Conservation (phyloP, 129 eudicot genomes). For the Ambrosia artemisiifolia region DNA sequence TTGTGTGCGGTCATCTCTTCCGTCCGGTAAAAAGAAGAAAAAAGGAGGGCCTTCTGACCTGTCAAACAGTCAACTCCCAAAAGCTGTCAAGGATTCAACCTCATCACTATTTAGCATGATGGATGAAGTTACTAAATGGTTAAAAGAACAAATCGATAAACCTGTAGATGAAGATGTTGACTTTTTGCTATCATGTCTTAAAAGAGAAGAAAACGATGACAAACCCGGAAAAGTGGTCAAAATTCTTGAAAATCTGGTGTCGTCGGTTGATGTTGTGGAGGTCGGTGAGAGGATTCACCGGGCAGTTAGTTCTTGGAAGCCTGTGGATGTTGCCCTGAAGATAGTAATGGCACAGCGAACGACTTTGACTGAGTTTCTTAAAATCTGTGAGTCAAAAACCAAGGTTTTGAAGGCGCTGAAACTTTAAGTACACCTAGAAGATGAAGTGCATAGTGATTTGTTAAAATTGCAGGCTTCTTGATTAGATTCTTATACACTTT, state of each 20-base stretch:
- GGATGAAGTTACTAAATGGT: conserved; percentile 55
- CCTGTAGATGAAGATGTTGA: conserved; percentile 44
- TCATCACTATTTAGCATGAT: conserved; percentile 38
- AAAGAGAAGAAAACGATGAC: conserved; percentile 16
- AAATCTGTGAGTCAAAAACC: conserved; percentile 53
- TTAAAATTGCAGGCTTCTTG: not conserved
- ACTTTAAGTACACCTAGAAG: conserved; percentile 30
- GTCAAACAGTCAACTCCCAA: conserved; percentile 40
- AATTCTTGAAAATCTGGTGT: conserved; percentile 39
- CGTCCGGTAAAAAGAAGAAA: conserved; percentile 90
- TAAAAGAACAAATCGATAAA: conserved; percentile 52
- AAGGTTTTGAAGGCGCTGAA: conserved; percentile 51
- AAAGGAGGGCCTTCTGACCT: conserved; percentile 65
- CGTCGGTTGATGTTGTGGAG: conserved; percentile 36
- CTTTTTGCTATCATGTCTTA: conserved; percentile 38
- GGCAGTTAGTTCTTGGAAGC: conserved; percentile 54
- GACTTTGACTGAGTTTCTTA: conserved; percentile 39
- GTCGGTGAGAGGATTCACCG: conserved; percentile 59
- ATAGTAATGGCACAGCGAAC: conserved; percentile 44
- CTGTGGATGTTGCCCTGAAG: conserved; percentile 57
- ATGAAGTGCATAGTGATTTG: conserved; percentile 4
- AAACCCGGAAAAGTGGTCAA: conserved; percentile 68
- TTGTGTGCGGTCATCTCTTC: conserved; percentile 58
- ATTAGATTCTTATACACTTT: conserved; percentile 40
- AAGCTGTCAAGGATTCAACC: conserved; percentile 48